A percentile compares a stretch with the other conserved stretches of the same genome.
Conservation (phyloP, 2,329 filamentous ascomycete genomes). For the Tolypocladium paradoxum region DNA sequence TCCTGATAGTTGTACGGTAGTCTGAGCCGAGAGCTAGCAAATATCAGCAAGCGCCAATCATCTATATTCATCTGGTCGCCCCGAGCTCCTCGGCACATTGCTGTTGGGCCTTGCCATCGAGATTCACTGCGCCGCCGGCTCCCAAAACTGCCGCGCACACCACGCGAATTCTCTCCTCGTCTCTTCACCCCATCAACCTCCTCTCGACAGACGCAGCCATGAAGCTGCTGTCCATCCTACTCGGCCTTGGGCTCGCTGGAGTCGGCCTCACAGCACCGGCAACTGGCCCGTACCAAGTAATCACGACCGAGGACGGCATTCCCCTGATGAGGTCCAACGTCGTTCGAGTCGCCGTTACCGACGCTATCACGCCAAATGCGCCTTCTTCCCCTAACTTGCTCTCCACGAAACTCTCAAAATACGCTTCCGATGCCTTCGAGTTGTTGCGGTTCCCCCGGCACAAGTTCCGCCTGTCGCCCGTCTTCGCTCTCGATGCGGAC, state of each 20-base stretch:
- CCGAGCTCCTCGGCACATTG: neutral
- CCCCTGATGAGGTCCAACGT: neutral
- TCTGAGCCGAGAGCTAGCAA: neutral
- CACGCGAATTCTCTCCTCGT: no score
- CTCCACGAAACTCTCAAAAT: neutral
- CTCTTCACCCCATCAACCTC: neutral
- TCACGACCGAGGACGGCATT: conserved; percentile 1
- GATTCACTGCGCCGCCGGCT: neutral
- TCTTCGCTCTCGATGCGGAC: conserved; percentile 4
- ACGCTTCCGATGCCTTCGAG: conserved; percentile 3
- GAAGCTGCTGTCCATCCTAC: conserved; percentile 1
- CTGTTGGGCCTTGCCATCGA: neutral
- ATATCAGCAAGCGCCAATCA: no score
- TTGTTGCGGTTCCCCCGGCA: conserved; percentile 2
- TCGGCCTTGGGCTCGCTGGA: conserved; percentile 2
- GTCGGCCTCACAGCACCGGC: conserved; percentile 5
- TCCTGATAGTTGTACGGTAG: neutral
- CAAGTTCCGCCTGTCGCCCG: conserved; percentile 3
- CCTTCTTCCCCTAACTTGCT: neutral
- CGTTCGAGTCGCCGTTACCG: conserved; percentile 3
- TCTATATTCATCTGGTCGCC: neutral
- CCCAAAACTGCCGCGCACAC: neutral
- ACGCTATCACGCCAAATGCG: neutral
- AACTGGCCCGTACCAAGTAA: neutral
- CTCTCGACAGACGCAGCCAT: neutral